phyloP scores from a whole-genome alignment of 345 rosid species.

The Alliaria petiolata region DNA sequence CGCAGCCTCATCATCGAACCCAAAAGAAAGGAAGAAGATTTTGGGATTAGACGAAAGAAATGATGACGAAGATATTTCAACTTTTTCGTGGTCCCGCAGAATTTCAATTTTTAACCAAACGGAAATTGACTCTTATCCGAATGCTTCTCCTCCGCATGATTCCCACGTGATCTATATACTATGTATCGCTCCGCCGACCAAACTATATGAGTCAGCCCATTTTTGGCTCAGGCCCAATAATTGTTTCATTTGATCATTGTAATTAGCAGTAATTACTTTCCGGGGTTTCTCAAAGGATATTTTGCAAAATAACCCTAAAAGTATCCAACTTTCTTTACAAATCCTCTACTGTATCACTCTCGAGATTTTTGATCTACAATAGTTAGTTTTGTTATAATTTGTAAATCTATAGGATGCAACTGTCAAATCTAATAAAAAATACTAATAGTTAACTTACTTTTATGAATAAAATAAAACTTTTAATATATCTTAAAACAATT shows the following conservation, averaged over 20 bases:
- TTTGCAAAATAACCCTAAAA: too few species aligned
- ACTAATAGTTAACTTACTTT: too few species aligned
- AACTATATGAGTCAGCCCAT: neutral
- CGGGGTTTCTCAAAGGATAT: neutral
- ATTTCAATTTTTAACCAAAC: neutral
- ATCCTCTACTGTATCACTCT: too few species aligned
- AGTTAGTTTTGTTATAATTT: too few species aligned
- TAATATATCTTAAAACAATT: too few species aligned
- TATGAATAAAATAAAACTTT: too few species aligned
- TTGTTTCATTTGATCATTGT: too few species aligned
- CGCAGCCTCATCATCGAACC: constrained; percentile 3
- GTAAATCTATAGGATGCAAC: too few species aligned
- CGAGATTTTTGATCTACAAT: too few species aligned
- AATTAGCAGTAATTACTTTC: too few species aligned
- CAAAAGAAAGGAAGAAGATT: neutral
- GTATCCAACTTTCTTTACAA: too few species aligned
- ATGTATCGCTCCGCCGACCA: neutral
- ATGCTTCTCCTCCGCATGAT: neutral
- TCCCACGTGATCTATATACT: neutral
- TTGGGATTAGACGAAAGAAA: neutral
- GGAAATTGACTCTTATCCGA: constrained; percentile 3
- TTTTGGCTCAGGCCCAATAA: neutral
- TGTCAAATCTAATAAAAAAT: too few species aligned
- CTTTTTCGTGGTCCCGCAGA: constrained; percentile 20
- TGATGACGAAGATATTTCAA: neutral